Conservation (phyloP, 2,329 filamentous ascomycete species). For the Chalaropsis ovoidea region DNA sequence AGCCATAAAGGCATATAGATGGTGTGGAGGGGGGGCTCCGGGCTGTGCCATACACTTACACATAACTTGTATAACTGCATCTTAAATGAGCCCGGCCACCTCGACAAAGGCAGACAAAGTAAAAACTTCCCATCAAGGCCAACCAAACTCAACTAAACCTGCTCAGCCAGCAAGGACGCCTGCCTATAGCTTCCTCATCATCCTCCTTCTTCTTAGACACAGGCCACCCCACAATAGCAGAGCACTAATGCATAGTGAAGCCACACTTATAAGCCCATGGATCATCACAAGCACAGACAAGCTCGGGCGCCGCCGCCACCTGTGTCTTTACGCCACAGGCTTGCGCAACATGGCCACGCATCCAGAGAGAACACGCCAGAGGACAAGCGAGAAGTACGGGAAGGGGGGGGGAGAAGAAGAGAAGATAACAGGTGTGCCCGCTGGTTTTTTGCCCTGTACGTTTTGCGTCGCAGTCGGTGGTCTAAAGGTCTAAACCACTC, state of each 20-base stretch:
- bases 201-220: background rate
- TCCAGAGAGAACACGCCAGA: background rate
- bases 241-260: background rate
- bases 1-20: no score
- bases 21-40: no score
- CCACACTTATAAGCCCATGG: background rate
- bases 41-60: no score
- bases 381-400: background rate
- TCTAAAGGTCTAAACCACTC: background rate
- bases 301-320: background rate
- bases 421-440: background rate
- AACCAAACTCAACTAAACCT: background rate
- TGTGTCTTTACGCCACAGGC: slow-evolving; percentile 4
- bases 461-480: no score
- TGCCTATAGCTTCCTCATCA: no score
- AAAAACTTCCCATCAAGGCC: background rate
- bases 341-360: slow-evolving; percentile 4
- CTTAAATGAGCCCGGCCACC: no score
- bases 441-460: no score
- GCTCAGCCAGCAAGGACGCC: background rate
- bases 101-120: background rate
- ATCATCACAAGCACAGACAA: background rate
- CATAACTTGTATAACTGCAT: no score
- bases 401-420: background rate
- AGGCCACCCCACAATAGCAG: no score